Percentiles rank a stretch among this genome's conserved stretches.
Conservation (phyloP, 2,329 filamentous ascomycete genomes). For the Metarhizium guizhouense region DNA sequence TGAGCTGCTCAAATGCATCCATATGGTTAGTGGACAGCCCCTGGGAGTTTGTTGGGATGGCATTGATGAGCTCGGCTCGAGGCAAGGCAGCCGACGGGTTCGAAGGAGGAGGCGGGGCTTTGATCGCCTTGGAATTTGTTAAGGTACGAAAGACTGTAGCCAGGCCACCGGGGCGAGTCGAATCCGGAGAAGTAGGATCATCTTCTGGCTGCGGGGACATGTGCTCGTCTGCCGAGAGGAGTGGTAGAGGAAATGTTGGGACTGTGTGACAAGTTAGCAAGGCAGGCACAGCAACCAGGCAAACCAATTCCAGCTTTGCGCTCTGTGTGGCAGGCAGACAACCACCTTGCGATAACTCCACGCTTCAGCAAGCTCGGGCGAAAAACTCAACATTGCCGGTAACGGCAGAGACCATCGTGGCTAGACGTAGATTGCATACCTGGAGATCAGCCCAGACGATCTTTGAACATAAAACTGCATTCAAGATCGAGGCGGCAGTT, state of each 20-base stretch:
- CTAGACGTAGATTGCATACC: neutral
- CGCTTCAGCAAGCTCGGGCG: neutral
- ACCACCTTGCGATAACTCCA: neutral
- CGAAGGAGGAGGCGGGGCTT: conserved; percentile 36
- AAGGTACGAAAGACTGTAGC: conserved; percentile 57
- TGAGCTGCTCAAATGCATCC: conserved; percentile 46
- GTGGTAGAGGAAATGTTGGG: conserved; percentile 4
- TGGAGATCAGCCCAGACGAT: neutral
- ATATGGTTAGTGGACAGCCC: conserved; percentile 43
- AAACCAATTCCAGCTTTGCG: neutral
- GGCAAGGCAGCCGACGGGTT: conserved; percentile 28
- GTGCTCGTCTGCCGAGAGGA: conserved; percentile 29
- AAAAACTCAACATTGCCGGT: neutral
- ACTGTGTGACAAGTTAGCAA: conserved; percentile 5
- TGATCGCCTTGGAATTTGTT: conserved; percentile 45
- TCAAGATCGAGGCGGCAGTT: neutral
- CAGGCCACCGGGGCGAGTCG: conserved; percentile 46
- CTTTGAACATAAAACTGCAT: conserved; percentile 1
- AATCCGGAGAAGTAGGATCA: conserved; percentile 44
- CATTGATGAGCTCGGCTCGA: conserved; percentile 36
- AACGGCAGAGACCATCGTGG: neutral
- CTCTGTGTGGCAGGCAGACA: neutral
- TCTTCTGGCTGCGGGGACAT: conserved; percentile 55
- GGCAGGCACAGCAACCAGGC: neutral
- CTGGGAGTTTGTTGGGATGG: conserved; percentile 27